Percentiles rank a stretch among this genome's conserved stretches.
Conservation (phyloP, 1,284 basidiomycete genomes). For the Ustilago nuda region DNA sequence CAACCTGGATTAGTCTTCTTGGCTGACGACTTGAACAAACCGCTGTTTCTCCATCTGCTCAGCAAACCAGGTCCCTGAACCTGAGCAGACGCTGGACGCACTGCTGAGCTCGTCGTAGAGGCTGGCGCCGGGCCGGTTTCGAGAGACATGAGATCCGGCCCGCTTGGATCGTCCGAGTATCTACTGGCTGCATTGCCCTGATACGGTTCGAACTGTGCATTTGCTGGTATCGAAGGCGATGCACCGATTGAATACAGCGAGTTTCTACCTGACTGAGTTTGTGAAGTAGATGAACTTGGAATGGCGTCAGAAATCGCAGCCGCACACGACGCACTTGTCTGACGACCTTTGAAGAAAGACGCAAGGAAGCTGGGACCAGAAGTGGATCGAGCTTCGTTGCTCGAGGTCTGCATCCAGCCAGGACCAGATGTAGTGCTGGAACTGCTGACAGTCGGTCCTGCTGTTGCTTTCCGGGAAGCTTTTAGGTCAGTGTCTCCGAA, state of each 20-base stretch:
- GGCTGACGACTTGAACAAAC: constrained; percentile 29
- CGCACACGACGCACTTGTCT: constrained; percentile 13
- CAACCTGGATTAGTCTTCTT: constrained; percentile 25
- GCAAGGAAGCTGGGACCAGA: constrained; percentile 36
- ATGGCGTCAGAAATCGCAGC: not conserved
- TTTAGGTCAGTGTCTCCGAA: constrained; percentile 12
- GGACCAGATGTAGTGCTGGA: constrained; percentile 27
- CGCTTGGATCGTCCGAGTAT: constrained; percentile 40
- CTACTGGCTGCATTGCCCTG: constrained; percentile 19
- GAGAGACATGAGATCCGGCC: constrained; percentile 43
- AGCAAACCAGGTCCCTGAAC: constrained; percentile 29
- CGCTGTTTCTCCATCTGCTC: constrained; percentile 40
- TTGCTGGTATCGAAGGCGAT: constrained; percentile 5
- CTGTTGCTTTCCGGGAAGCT: not conserved
- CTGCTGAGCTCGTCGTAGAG: not conserved
- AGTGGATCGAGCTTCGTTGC: constrained; percentile 27
- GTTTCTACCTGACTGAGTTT: constrained; percentile 11
- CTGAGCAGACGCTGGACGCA: constrained; percentile 2
- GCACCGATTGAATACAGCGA: constrained; percentile 11
- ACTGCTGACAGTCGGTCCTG: not conserved
- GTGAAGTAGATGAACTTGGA: not conserved
- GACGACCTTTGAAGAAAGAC: constrained; percentile 43
- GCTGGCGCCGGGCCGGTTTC: constrained; percentile 19
- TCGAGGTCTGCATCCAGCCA: constrained; percentile 44
- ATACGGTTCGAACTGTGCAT: constrained; percentile 26